A percentile compares a stretch with the other conserved stretches of the same genome.
Conservation (phyloP, 2,329 filamentous ascomycete species). For the Botryosphaeria dothidea region DNA sequence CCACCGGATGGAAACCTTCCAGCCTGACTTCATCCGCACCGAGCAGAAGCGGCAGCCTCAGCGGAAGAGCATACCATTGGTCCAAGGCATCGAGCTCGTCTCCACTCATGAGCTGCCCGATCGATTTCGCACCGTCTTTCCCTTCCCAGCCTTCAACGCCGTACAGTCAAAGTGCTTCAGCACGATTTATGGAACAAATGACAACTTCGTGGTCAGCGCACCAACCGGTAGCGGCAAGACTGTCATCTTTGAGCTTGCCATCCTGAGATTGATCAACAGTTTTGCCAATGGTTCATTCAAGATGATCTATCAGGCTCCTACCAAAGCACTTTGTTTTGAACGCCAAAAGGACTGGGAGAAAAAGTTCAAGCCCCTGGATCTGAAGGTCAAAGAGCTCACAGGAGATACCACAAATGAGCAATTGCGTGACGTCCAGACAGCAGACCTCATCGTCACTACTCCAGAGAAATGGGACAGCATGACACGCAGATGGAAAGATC, state of each 20-base stretch:
- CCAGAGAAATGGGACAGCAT: constrained; percentile 93
- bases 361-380: constrained; percentile 68
- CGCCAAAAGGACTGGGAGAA: constrained; percentile 73
- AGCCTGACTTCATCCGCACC: not conserved
- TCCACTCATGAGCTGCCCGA: constrained; percentile 66
- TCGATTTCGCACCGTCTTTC: constrained; percentile 68
- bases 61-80: constrained; percentile 35
- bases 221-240: constrained; percentile 89
- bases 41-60: constrained; percentile 21
- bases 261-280: constrained; percentile 67
- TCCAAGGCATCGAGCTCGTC: constrained; percentile 63
- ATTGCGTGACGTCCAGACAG: constrained; percentile 67
- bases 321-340: constrained; percentile 80
- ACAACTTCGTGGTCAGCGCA: constrained; percentile 78
- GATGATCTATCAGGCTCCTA: constrained; percentile 81
- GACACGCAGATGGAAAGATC: constrained; percentile 83
- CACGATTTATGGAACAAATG: constrained; percentile 63
- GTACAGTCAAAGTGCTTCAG: constrained; percentile 79
- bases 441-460: constrained; percentile 82
- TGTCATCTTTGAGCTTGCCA: constrained; percentile 76
- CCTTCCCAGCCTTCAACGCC: constrained; percentile 76
- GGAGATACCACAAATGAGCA: constrained; percentile 74
- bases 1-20: not conserved
- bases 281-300: constrained; percentile 67
- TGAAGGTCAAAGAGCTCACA: constrained; percentile 76